These are phyloP conservation scores for Zalaria sp. DNA, from an alignment of 2,329 filamentous ascomycete species.

Conservation along the genomic window DNA sequence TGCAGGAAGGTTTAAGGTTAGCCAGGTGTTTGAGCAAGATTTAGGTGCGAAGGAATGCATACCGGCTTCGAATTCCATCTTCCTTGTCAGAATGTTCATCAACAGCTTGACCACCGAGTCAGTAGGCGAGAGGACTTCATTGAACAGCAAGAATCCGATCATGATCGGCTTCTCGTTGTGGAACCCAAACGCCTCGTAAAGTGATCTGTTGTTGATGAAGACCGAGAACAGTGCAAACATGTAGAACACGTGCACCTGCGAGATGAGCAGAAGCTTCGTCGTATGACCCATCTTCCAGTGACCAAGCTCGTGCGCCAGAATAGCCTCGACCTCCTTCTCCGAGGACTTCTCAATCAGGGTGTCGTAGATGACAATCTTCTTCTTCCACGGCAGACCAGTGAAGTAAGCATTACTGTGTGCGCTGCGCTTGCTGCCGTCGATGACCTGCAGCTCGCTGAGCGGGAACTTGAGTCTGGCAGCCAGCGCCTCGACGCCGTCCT, in stretches of 20 bases:
- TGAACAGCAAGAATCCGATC: conserved; percentile 95
- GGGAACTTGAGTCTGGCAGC: conserved; percentile 80
- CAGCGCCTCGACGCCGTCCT: conserved; percentile 73
- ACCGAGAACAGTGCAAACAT: conserved; percentile 93
- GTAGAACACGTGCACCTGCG: conserved; percentile 82
- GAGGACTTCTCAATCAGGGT: conserved; percentile 93
- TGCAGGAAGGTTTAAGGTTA: conserved; percentile 13
- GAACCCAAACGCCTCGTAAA: conserved; percentile 90
- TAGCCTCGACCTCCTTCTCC: conserved; percentile 82
- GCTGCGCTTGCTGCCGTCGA: conserved; percentile 79
- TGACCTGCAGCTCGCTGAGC: conserved; percentile 83
- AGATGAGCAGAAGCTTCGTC: conserved; percentile 72
- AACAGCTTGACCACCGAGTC: conserved; percentile 88
- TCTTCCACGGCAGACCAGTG: conserved; percentile 97
- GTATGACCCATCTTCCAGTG: conserved; percentile 97
- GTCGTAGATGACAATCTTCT: conserved; percentile 99
- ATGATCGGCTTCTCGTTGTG: conserved; percentile 72
- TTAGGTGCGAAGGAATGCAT: conserved; percentile 12
- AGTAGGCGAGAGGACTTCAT: conserved; percentile 86
- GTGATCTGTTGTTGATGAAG: conserved; percentile 87
- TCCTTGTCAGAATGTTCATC: conserved; percentile 90
- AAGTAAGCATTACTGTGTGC: conserved; percentile 91
- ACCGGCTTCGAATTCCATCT: conserved; percentile 91
- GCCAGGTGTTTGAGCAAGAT: background rate
- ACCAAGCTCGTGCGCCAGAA: conserved; percentile 87